These are phyloP conservation scores for Aureobasidium melanogenum DNA, from an alignment of 2,329 filamentous ascomycete species.

Conservation along the genomic window DNA sequence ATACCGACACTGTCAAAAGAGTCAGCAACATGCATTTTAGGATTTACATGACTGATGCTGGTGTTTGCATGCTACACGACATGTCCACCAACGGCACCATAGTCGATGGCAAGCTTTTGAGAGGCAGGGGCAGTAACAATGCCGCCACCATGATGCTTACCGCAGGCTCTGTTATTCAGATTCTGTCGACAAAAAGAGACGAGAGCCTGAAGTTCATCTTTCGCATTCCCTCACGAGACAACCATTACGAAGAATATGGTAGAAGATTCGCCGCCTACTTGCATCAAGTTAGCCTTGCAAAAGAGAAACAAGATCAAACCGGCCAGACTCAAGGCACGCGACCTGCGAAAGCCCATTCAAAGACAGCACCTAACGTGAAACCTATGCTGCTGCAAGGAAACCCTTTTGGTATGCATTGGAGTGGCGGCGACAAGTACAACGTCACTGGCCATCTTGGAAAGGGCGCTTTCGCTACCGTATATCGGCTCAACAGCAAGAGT, in stretches of 20 bases:
- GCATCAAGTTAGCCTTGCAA: conserved; percentile 23
- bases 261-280: conserved; percentile 64
- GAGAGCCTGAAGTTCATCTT: conserved; percentile 75
- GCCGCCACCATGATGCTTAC: conserved; percentile 55
- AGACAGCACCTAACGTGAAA: not conserved
- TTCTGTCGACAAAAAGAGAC: conserved; percentile 45
- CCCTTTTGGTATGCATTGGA: conserved; percentile 63
- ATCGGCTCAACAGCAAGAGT: conserved; percentile 78
- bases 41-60: conserved; percentile 80
- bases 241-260: conserved; percentile 57
- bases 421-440: conserved; percentile 77
- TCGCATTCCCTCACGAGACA: conserved; percentile 65
- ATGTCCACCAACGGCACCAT: conserved; percentile 92
- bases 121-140: conserved; percentile 37
- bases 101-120: conserved; percentile 65
- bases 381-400: conserved; percentile 19
- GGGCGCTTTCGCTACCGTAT: conserved; percentile 90
- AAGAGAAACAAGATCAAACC: not conserved
- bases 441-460: conserved; percentile 75
- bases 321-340: not conserved
- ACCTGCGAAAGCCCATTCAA: not conserved
- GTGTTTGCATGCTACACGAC: conserved; percentile 85
- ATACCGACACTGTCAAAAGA: conserved; percentile 57
- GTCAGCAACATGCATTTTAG: conserved; percentile 95
- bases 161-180: conserved; percentile 64